Conservation (phyloP, 2,329 filamentous ascomycete genomes). For the Didymella arachidicola region DNA sequence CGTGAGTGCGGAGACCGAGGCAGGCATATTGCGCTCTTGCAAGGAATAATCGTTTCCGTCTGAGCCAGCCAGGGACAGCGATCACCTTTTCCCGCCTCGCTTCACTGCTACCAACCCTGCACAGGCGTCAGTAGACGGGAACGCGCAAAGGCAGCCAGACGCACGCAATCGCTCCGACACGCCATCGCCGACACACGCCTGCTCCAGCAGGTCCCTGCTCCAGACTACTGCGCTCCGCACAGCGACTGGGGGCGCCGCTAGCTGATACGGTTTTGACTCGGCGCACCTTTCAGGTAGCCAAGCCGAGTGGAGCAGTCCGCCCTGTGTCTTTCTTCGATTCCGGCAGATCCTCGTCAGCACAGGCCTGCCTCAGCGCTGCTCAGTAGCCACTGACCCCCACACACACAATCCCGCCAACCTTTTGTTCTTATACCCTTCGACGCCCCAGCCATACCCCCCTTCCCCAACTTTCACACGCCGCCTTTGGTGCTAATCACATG, state of each 20-base stretch:
- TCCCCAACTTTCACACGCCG: conserved; percentile 47
- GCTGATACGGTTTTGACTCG: conserved; percentile 32
- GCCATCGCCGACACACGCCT: conserved; percentile 22
- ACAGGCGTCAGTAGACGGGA: conserved; percentile 11
- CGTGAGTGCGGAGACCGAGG: conserved; percentile 22
- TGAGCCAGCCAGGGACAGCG: conserved; percentile 19
- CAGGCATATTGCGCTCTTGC: conserved; percentile 10
- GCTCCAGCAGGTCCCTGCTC: conserved; percentile 23
- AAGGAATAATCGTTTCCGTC: not conserved
- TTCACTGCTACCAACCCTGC: conserved; percentile 17
- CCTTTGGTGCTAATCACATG: conserved; percentile 51
- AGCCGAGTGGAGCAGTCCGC: conserved; percentile 34
- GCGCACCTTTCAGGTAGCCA: conserved; percentile 33
- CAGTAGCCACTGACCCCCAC: conserved; percentile 42
- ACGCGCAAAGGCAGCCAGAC: conserved; percentile 24
- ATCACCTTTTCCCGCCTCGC: conserved; percentile 10
- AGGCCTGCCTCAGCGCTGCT: conserved; percentile 31
- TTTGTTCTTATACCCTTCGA: conserved; percentile 46
- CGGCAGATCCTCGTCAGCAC: conserved; percentile 47
- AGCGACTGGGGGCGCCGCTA: conserved; percentile 30
- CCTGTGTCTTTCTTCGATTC: conserved; percentile 36
- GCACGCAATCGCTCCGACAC: conserved; percentile 32
- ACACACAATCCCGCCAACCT: conserved; percentile 34
- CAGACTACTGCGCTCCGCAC: conserved; percentile 23
- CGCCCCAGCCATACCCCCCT: conserved; percentile 46